Conservation (phyloP, 2,329 filamentous ascomycete species). For the Fusarium xyrophilum region DNA sequence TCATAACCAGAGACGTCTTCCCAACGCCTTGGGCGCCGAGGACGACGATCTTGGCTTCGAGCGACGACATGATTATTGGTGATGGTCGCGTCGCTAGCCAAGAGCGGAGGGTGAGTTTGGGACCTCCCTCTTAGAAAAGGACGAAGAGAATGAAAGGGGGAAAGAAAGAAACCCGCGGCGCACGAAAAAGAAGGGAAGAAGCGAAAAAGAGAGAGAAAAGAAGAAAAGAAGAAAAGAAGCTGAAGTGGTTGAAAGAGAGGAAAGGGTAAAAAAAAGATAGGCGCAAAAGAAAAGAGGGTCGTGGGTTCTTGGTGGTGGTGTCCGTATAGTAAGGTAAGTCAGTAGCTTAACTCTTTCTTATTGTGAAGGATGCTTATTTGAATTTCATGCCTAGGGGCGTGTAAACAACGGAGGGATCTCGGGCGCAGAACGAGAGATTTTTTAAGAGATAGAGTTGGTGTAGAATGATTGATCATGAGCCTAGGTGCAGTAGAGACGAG, state of each 20-base stretch:
- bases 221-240: slow-evolving; percentile 13
- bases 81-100: slow-evolving; percentile 17
- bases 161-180: neutral
- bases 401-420: neutral
- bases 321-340: neutral
- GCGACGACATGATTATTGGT: slow-evolving; percentile 57
- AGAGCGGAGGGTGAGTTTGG: slow-evolving; percentile 1
- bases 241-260: slow-evolving; percentile 1
- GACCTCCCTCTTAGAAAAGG: slow-evolving; percentile 7
- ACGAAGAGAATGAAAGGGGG: slow-evolving; percentile 9
- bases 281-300: slow-evolving; percentile 23
- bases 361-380: slow-evolving; percentile 4
- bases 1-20: slow-evolving; percentile 79
- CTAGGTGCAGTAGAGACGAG: neutral
- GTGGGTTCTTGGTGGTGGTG: slow-evolving; percentile 23
- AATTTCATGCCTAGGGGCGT: slow-evolving; percentile 8
- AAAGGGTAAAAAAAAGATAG: slow-evolving; percentile 5
- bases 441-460: neutral
- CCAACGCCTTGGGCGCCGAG: slow-evolving; percentile 81
- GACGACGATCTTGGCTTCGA: slow-evolving; percentile 83
- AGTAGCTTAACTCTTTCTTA: neutral
- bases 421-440: neutral
- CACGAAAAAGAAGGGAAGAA: slow-evolving; percentile 12
- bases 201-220: slow-evolving; percentile 22
- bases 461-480: neutral